A percentile compares a stretch with the other conserved stretches of the same genome.
phyloP scores from a whole-genome alignment of 75 land plant species.

The Sequoia sempervirens region DNA sequence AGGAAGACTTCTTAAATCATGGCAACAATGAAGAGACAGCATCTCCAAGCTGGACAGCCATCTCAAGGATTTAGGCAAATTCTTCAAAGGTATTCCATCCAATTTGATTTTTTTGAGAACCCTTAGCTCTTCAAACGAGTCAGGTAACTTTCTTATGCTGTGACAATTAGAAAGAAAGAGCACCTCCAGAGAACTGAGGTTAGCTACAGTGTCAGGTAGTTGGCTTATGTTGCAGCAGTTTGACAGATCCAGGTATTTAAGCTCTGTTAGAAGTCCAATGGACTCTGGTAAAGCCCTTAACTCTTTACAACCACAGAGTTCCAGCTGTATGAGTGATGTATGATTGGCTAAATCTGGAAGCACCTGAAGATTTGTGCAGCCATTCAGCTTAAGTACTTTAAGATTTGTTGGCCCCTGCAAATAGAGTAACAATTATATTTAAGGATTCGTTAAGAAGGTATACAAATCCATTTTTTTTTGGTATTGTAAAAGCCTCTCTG shows the following conservation, averaged over 20 bases:
- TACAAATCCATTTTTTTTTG: not conserved
- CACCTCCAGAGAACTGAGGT: slow-evolving; percentile 12
- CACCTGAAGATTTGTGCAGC: not conserved
- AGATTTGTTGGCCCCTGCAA: slow-evolving; percentile 8
- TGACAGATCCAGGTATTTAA: slow-evolving; percentile 19
- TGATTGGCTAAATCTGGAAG: slow-evolving; percentile 4
- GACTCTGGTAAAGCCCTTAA: slow-evolving; percentile 12
- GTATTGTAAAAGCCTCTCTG: not conserved
- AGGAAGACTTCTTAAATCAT: slow-evolving; percentile 5
- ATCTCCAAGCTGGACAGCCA: slow-evolving; percentile 8
- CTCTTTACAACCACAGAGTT: slow-evolving; percentile 17
- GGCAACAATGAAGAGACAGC: slow-evolving; percentile 9
- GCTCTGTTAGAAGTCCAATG: slow-evolving; percentile 17
- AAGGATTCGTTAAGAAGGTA: not conserved
- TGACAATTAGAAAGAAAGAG: slow-evolving; percentile 8
- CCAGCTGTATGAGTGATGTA: slow-evolving; percentile 7
- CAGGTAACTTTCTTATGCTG: slow-evolving; percentile 12
- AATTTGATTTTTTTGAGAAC: slow-evolving; percentile 1
- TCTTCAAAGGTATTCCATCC: not conserved
- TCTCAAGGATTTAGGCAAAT: slow-evolving; percentile 1
- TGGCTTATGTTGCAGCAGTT: slow-evolving; percentile 14
- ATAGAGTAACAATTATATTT: not conserved
- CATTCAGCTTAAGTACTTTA: slow-evolving; percentile 5
- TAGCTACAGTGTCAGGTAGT: slow-evolving; percentile 12
- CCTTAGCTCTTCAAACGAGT: slow-evolving; percentile 11